Base-by-base conservation (phyloP, 345 rosid species). In the Mallotus nudiflorus region DNA sequence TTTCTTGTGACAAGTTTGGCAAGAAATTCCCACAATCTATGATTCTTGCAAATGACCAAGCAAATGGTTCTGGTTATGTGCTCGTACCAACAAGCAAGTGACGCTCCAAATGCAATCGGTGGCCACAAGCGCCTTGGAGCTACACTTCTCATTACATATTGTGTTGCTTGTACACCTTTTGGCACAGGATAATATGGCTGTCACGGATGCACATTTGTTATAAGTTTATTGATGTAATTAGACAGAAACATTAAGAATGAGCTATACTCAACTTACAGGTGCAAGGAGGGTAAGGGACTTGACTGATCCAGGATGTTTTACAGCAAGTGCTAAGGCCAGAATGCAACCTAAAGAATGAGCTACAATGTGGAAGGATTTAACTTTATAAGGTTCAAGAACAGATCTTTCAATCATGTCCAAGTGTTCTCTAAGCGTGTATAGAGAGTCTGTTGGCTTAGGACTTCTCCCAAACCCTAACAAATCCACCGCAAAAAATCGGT, bases 271-370 rank as follows among this genome's bases (percentile, higher is more conserved):
- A 76, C 92, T 81, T 77, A 96, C 98, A 12, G 99, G 99, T 24
- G 98, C 96, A 48, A 92, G 80, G 53, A 96, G 82, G 37, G 99
- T 96, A 1, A 96, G 85, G 24, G 99, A 91, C 78, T 87, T 92
- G 82, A 96, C 79, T 55, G 97, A 85, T 50, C 80, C 83, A 1
- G 93, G 90, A 78, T 86, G 86, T 69, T 87, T 87, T 2, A 88
- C 98, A 6, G 99, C 95, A 0, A 96, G 85, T 0, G 99, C 99
- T 37, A 96, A 84, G 66, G 98, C 99, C 82, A 95, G 76, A 68
- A 95, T 89, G 90, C 99, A 95, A 69, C 99, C 99, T 65, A 95
- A 75, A n/a, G 99, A 95, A 78, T 95, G 99, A 69, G 97, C 99
- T 70, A 95, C 98, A 40, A 95, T 67, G 87, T 92, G 99, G 83